Evolutionary conservation across 495 filamentous ascomycete species (phyloP).

Genomic region (Xylaria bambusicola): DNA sequence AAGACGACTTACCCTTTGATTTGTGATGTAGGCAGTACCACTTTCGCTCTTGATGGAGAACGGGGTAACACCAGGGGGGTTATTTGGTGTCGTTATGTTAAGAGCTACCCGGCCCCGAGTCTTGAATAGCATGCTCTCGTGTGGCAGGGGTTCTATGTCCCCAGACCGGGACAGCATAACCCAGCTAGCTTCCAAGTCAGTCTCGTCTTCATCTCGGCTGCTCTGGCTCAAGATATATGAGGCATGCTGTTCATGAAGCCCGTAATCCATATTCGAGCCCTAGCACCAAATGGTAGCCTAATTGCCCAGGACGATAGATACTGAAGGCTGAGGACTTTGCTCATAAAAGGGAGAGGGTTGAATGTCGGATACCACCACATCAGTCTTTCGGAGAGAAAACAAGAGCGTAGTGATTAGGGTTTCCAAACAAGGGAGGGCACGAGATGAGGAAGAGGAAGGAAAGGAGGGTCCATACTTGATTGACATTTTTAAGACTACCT

Average conservation of each 20-base stretch:
- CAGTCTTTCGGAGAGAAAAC: slow-evolving; percentile 8
- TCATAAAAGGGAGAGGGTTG: slow-evolving; percentile 24
- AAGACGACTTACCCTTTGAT: slow-evolving; percentile 68
- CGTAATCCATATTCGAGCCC: slow-evolving; percentile 42
- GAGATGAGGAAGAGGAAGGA: slow-evolving; percentile 23
- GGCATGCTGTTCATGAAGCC: slow-evolving; percentile 49
- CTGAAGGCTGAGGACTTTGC: slow-evolving; percentile 29
- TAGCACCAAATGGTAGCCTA: slow-evolving; percentile 7
- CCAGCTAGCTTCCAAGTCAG: slow-evolving; percentile 54
- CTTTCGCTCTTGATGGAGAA: slow-evolving; percentile 50
- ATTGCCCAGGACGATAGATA: slow-evolving; percentile 18
- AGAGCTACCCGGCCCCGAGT: slow-evolving; percentile 47
- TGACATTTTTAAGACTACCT: slow-evolving; percentile 58
- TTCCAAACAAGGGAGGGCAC: slow-evolving; percentile 13
- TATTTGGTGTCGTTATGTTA: slow-evolving; percentile 45
- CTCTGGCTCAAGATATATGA: slow-evolving; percentile 37
- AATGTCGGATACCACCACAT: slow-evolving; percentile 12
- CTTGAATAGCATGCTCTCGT: slow-evolving; percentile 50
- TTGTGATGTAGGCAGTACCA: slow-evolving; percentile 76
- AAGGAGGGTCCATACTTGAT: slow-evolving; percentile 61
- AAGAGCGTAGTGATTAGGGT: slow-evolving; percentile 3
- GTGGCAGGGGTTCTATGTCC: slow-evolving; percentile 50
- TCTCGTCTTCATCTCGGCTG: slow-evolving; percentile 35
- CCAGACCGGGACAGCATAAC: slow-evolving; percentile 54
- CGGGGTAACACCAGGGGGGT: slow-evolving; percentile 45